Conservation (phyloP, 208 protist genomes). For the Leishmania lainsoni region DNA sequence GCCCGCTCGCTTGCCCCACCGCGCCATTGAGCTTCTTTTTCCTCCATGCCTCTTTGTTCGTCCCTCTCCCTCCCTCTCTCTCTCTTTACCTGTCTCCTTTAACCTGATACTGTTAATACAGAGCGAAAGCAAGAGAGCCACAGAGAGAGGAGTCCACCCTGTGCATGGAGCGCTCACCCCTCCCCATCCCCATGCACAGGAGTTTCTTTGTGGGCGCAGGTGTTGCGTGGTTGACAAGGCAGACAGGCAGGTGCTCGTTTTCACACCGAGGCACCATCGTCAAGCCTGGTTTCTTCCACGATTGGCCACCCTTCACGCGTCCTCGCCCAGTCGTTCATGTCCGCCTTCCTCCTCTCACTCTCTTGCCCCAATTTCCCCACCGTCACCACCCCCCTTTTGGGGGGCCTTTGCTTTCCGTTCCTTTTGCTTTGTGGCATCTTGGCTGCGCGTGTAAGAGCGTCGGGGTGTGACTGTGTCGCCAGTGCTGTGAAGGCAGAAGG, state of each 20-base stretch:
- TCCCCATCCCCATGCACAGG: not conserved
- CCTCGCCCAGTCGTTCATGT: not conserved
- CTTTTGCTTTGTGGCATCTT: not conserved
- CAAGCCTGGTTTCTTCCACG: not conserved
- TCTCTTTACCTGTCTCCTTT: not conserved
- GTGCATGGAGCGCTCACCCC: not conserved
- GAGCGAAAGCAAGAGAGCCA: not conserved
- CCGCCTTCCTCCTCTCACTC: not conserved
- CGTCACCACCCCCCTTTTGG: not conserved
- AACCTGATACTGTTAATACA: slow-evolving; percentile 2
- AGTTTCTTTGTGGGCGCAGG: not conserved
- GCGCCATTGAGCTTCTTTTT: not conserved
- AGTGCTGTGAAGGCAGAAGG: not conserved
- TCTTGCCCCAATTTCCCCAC: not conserved
- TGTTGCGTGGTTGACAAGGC: not conserved
- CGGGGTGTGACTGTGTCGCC: not conserved
- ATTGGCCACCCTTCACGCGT: not conserved
- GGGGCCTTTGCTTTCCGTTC: too few species aligned
- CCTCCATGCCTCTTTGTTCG: not conserved
- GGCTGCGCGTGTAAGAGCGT: not conserved
- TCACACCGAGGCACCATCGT: not conserved
- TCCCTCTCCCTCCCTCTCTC: not conserved
- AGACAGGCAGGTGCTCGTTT: not conserved
- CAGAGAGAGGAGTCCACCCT: not conserved
- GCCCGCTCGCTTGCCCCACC: not conserved